These are phyloP conservation scores for Debaryomyces tyrocola DNA, from an alignment of 805 yeast genomes.

Conservation along the genomic window DNA sequence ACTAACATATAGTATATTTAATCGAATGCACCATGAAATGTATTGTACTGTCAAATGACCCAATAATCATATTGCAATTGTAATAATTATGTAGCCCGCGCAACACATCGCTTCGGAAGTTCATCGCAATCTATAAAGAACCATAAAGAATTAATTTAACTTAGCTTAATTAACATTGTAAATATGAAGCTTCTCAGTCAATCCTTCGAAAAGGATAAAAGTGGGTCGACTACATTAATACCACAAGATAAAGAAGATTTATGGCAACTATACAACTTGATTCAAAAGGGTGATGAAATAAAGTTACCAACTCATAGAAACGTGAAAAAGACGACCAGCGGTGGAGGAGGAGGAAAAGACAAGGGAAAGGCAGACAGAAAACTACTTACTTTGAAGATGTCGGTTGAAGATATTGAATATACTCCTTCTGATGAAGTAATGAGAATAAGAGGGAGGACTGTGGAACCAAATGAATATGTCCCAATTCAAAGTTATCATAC, in stretches of 20 bases:
- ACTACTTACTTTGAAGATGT: slow-evolving; percentile 47
- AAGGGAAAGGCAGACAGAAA: slow-evolving; percentile 59
- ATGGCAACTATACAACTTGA: slow-evolving; percentile 81
- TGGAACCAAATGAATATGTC: slow-evolving; percentile 67
- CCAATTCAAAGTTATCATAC: slow-evolving; percentile 88
- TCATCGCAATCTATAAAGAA: neutral
- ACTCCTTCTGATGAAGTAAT: slow-evolving; percentile 74
- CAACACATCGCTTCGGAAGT: neutral
- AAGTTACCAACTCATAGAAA: slow-evolving; percentile 69
- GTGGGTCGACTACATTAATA: slow-evolving; percentile 63
- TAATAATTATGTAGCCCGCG: slow-evolving; percentile 6
- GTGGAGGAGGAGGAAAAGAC: slow-evolving; percentile 26
- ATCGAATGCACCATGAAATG: neutral
- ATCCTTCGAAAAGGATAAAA: slow-evolving; percentile 44
- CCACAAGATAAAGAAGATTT: slow-evolving; percentile 92
- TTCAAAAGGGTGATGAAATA: slow-evolving; percentile 74
- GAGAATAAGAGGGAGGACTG: slow-evolving; percentile 78
- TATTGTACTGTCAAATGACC: neutral
- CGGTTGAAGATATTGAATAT: slow-evolving; percentile 72
- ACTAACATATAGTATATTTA: slow-evolving; percentile 2
- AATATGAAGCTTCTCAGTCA: slow-evolving; percentile 55
- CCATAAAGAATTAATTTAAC: neutral
- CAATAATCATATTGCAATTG: neutral
- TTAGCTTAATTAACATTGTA: neutral
- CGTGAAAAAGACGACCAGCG: slow-evolving; percentile 41